Evolutionary conservation across 352 stramenopile genomes (phyloP).

Genomic region (Aphanomyces astaci): DNA sequence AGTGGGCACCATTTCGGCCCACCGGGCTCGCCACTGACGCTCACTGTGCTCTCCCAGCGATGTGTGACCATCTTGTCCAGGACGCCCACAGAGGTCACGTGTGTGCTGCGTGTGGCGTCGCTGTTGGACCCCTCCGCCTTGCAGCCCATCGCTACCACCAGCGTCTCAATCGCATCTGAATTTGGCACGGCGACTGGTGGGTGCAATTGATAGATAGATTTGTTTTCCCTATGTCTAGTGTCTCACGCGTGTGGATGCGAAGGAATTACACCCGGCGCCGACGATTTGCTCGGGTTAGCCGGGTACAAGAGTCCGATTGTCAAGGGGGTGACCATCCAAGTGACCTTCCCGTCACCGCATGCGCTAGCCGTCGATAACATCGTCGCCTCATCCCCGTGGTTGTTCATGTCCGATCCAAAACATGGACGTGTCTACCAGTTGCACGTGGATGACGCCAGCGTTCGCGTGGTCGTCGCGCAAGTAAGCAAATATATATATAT

Average conservation of each 20-base stretch:
- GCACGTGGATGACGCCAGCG: background rate
- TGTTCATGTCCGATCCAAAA: constrained; percentile 6
- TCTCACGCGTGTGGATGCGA: background rate
- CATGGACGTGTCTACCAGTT: background rate
- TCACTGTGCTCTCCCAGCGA: background rate
- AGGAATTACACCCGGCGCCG: background rate
- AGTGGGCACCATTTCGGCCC: constrained; percentile 1
- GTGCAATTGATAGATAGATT: background rate
- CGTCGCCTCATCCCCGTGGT: background rate
- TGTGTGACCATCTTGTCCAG: constrained; percentile 4
- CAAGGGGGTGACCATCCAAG: background rate
- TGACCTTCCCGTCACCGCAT: background rate
- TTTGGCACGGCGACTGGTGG: background rate
- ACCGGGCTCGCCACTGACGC: background rate
- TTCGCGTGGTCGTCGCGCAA: background rate
- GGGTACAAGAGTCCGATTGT: constrained; percentile 5
- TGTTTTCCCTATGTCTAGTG: background rate
- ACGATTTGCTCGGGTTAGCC: background rate
- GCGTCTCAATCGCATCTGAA: background rate
- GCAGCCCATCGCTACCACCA: background rate
- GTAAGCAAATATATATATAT: background rate
- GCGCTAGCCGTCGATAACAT: constrained; percentile 6
- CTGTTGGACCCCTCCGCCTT: background rate
- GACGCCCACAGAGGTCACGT: constrained; percentile 9
- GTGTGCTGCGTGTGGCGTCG: background rate